Conservation (phyloP, 169 alveolate species). For the Plasmodium gonderi region DNA sequence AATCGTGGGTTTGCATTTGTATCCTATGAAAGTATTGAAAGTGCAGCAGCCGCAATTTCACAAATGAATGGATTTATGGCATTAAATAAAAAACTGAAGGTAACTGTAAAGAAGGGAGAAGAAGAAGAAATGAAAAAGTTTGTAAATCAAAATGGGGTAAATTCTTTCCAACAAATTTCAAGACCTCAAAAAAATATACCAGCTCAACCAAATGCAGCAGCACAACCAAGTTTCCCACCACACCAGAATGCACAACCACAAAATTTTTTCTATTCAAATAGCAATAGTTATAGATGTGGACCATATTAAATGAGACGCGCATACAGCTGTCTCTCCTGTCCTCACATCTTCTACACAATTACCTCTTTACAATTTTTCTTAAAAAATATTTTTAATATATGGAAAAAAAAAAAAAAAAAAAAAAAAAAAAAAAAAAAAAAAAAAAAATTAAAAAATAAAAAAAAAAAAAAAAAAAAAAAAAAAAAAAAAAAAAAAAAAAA, state of each 20-base stretch:
- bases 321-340: not conserved
- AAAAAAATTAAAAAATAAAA: too few relatives aligned
- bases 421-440: not conserved
- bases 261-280: conserved; percentile 66
- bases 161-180: conserved; percentile 62
- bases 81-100: conserved; percentile 89
- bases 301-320: conserved; percentile 14
- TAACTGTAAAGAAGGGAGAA: conserved; percentile 91
- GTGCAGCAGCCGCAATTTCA: conserved; percentile 92
- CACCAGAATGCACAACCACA: conserved; percentile 79
- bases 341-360: not conserved
- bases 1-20: conserved; percentile 94
- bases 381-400: not conserved
- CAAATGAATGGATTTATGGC: conserved; percentile 92
- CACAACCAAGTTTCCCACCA: conserved; percentile 68
- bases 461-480: too few relatives aligned
- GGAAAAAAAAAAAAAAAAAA: not conserved
- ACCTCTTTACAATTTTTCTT: not conserved
- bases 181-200: conserved; percentile 70
- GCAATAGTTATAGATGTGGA: conserved; percentile 69
- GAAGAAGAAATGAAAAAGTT: conserved; percentile 82
- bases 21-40: conserved; percentile 88
- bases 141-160: conserved; percentile 69
- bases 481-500: too few relatives aligned
- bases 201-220: conserved; percentile 67